phyloP scores from a whole-genome alignment of 1,284 basidiomycete genomes.

The Leccinum variabile region DNA sequence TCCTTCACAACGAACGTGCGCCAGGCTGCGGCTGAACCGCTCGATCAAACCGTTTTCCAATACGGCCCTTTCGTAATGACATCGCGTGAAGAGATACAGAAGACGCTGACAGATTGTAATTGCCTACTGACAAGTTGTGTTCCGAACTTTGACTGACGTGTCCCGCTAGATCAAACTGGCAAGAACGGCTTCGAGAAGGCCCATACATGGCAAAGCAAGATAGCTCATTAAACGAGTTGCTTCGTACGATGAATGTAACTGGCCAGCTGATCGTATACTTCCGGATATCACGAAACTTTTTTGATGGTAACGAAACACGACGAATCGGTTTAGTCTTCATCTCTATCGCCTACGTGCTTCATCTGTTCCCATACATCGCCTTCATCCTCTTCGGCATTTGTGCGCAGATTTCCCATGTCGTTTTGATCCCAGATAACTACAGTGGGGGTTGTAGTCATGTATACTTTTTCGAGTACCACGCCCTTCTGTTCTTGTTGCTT shows the following conservation, averaged over 20 bases:
- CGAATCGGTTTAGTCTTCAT: slow-evolving; percentile 25
- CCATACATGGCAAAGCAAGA: slow-evolving; percentile 83
- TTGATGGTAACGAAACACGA: background rate
- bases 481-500: slow-evolving; percentile 64
- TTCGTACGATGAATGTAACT: background rate
- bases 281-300: slow-evolving; percentile 7
- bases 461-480: slow-evolving; percentile 64
- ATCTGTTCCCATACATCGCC: slow-evolving; percentile 44
- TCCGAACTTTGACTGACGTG: slow-evolving; percentile 1
- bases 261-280: background rate
- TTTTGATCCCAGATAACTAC: slow-evolving; percentile 59
- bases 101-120: slow-evolving; percentile 81
- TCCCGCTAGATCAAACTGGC: slow-evolving; percentile 59
- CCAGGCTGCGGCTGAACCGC: slow-evolving; percentile 82
- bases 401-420: background rate
- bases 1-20: slow-evolving; percentile 18
- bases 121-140: slow-evolving; percentile 6
- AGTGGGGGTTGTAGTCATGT: slow-evolving; percentile 66
- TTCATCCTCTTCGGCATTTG: slow-evolving; percentile 25
- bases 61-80: slow-evolving; percentile 91
- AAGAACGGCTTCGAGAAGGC: slow-evolving; percentile 92
- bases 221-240: slow-evolving; percentile 46
- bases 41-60: slow-evolving; percentile 87
- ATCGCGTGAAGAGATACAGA: slow-evolving; percentile 73
- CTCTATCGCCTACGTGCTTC: slow-evolving; percentile 46